Conservation (phyloP, 1,284 basidiomycete genomes). For the Heterobasidion irregulare region DNA sequence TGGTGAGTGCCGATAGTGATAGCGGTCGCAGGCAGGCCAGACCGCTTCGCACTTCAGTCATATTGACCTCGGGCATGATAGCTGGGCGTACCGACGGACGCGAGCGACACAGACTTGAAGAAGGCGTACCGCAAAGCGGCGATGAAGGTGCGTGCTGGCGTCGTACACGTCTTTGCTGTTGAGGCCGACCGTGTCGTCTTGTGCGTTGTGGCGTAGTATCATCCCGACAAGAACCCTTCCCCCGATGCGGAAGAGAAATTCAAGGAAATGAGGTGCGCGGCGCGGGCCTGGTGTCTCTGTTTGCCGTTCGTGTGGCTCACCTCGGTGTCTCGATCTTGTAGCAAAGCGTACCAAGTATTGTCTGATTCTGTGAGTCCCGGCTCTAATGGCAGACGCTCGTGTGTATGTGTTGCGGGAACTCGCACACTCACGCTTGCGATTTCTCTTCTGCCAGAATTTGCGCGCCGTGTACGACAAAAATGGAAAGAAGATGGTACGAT, state of each 20-base stretch:
- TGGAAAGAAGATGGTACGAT: slow-evolving; percentile 74
- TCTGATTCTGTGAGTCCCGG: slow-evolving; percentile 62
- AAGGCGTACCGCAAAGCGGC: slow-evolving; percentile 95
- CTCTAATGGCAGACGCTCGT: slow-evolving; percentile 5
- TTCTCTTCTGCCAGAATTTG: slow-evolving; percentile 50
- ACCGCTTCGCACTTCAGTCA: too few relatives aligned
- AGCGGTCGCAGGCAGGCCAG: background rate
- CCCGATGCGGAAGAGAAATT: slow-evolving; percentile 88
- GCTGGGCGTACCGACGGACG: slow-evolving; percentile 42
- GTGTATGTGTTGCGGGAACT: background rate
- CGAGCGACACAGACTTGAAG: slow-evolving; percentile 74
- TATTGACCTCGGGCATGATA: slow-evolving; percentile 11
- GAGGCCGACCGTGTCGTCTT: background rate
- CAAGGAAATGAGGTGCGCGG: slow-evolving; percentile 78
- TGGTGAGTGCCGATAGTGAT: slow-evolving; percentile 19
- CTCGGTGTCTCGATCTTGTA: slow-evolving; percentile 19
- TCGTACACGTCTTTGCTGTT: background rate
- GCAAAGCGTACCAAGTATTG: slow-evolving; percentile 87
- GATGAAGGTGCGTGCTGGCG: slow-evolving; percentile 63
- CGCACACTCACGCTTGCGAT: slow-evolving; percentile 4
- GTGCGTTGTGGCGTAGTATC: slow-evolving; percentile 50
- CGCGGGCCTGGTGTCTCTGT: background rate
- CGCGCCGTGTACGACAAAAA: slow-evolving; percentile 94
- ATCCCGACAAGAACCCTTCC: slow-evolving; percentile 89
- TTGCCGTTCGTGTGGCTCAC: slow-evolving; percentile 4